These are phyloP conservation scores for Pseudogymnoascus sp. DNA, from an alignment of 2,329 filamentous ascomycete genomes.

Conservation along the genomic window DNA sequence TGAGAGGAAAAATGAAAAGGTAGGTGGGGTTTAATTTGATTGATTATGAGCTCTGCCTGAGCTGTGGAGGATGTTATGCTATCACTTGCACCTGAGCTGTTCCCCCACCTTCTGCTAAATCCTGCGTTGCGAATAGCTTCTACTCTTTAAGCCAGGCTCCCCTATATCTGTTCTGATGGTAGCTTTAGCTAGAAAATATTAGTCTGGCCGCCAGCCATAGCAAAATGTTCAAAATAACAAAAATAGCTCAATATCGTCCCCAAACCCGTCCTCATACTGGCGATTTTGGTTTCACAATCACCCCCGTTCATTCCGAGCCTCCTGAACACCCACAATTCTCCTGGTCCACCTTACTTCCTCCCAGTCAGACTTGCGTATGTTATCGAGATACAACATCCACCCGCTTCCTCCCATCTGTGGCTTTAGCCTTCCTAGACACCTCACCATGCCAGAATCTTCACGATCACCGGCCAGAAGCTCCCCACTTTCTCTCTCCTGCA, in stretches of 20 bases:
- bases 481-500: slow-evolving; percentile 39
- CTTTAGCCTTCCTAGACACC: slow-evolving; percentile 41
- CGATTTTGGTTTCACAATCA: neutral
- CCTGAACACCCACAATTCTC: neutral
- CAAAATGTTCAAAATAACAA: neutral
- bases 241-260: neutral
- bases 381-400: slow-evolving; percentile 38
- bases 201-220: neutral
- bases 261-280: neutral
- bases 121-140: neutral
- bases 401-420: slow-evolving; percentile 30
- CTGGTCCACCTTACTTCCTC: slow-evolving; percentile 45
- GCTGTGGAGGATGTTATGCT: neutral
- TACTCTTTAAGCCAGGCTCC: neutral
- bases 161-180: neutral
- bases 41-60: neutral
- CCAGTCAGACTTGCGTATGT: slow-evolving; percentile 43
- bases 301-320: neutral
- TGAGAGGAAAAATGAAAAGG: neutral
- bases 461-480: slow-evolving; percentile 30
- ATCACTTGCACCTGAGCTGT: neutral
- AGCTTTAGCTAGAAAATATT: neutral
- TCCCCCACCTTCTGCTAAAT: neutral
- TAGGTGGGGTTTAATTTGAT: neutral
- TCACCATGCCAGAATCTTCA: slow-evolving; percentile 31